Conservation (phyloP, 805 yeast genomes). For the Sugiyamaella marilandica region DNA sequence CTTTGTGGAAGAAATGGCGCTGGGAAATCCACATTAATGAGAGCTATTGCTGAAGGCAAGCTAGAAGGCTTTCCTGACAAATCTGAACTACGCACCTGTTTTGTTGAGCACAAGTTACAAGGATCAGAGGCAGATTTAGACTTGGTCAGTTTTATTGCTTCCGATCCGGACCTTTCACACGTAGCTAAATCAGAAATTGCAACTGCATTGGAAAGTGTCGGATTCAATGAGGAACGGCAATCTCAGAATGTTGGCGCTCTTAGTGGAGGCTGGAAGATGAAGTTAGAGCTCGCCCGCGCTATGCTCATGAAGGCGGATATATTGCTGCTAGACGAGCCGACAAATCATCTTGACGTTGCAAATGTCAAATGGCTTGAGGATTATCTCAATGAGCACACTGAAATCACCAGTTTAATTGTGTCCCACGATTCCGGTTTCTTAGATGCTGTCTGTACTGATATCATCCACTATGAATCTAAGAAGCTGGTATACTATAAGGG, state of each 20-base stretch:
- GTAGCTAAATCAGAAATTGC: conserved; percentile 70
- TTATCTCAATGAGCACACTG: conserved; percentile 68
- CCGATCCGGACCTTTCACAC: conserved; percentile 71
- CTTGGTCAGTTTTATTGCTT: conserved; percentile 78
- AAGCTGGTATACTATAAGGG: conserved; percentile 95
- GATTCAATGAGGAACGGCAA: conserved; percentile 87
- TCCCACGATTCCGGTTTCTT: conserved; percentile 98
- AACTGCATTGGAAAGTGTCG: conserved; percentile 73
- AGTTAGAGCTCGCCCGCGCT: conserved; percentile 96
- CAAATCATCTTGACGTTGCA: conserved; percentile 99
- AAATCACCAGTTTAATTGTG: conserved; percentile 96
- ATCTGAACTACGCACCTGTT: conserved; percentile 82
- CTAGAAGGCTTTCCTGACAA: conserved; percentile 95
- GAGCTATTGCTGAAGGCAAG: conserved; percentile 94
- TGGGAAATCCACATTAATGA: conserved; percentile 95
- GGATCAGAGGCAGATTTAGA: conserved; percentile 92
- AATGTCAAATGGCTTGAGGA: conserved; percentile 99
- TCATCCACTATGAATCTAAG: conserved; percentile 92
- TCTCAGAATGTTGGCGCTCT: conserved; percentile 88
- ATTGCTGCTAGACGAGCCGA: conserved; percentile 96
- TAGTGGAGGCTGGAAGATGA: conserved; percentile 99
- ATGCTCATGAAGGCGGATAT: conserved; percentile 97
- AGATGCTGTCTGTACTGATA: conserved; percentile 93
- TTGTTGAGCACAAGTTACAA: conserved; percentile 94
- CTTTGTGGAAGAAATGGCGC: conserved; percentile 98